Base-by-base conservation (phyloP, 306 rosid species). In the Coriaria nepalensis region DNA sequence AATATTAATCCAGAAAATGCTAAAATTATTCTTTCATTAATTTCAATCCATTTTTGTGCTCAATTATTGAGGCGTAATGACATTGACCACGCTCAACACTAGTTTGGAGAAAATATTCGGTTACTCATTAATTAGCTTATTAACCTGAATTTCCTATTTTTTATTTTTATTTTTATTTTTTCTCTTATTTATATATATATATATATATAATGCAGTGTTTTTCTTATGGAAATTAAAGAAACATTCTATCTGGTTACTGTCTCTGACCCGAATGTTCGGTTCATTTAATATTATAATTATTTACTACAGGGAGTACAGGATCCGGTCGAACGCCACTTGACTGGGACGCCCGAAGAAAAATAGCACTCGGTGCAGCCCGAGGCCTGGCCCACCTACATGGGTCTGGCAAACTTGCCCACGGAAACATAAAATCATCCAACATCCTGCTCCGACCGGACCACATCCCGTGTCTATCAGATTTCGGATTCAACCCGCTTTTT, bases 391-490 rank as follows among this genome's bases (percentile, higher is more conserved):
- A 78, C 70, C 87, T 92, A 48, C 98, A 92, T 73, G 74, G 65
- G 65, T 57, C 85, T 6, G 87, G 83, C 49, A 85, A 85, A 45
- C 77, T 85, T 37, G 76, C 81, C 62, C 96, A 92, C 60, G 98
- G 98, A 70, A 85, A 92, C 73, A 59, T 92, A 0, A 92, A 92
- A 54, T 79, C 96, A 0, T 85, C 98, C 45, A 92, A 92, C 81
- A 43, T 92, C 57, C 79, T 92, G 11, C 93, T 92, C 60, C 74
- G 76, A 5, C 75, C 74, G 0, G 94, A 85, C 32, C 62, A 85
- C 7, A 81, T 82, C 3, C 93, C 94, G 0, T 43, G 60, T 29
- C 46, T 92, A 15, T 85, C 96, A 2, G 98, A 92, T 56, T 85
- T 68, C 33, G 98, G 98, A 0, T 76, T 92, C 14, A 80, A 69